Evolutionary conservation across 371 early-diverging fungal genomes (phyloP).

Genomic region (Umbelopsis sp.): DNA sequence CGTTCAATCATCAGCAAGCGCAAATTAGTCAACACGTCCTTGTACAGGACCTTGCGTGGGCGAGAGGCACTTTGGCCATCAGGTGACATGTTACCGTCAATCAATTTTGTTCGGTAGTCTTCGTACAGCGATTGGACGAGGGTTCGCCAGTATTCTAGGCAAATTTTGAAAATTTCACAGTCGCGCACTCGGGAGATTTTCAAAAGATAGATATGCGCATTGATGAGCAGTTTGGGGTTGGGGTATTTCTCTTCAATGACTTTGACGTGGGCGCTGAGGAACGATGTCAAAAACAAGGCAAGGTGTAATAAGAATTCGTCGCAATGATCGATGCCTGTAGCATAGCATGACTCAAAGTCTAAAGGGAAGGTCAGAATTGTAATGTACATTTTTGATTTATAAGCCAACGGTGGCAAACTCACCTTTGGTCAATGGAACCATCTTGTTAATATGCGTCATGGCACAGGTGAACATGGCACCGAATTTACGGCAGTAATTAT

Average conservation of each 20-base stretch:
- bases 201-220: conserved; percentile 90
- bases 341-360: conserved; percentile 83
- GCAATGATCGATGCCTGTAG: conserved; percentile 80
- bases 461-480: conserved; percentile 79
- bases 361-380: conserved; percentile 7
- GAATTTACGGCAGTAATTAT: conserved; percentile 75
- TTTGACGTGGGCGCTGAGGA: conserved; percentile 81
- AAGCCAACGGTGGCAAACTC: conserved; percentile 10
- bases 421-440: conserved; percentile 74
- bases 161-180: conserved; percentile 97
- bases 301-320: conserved; percentile 71
- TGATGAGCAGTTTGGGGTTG: conserved; percentile 60
- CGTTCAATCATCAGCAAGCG: conserved; percentile 93
- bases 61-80: conserved; percentile 44
- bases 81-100: conserved; percentile 43
- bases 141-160: conserved; percentile 95
- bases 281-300: conserved; percentile 78
- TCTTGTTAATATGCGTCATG: conserved; percentile 68
- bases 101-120: conserved; percentile 69
- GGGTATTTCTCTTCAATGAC: conserved; percentile 40
- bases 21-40: conserved; percentile 79
- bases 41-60: conserved; percentile 76
- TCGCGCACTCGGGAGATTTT: conserved; percentile 91
- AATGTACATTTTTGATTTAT: too few species aligned
- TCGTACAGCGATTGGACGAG: conserved; percentile 86